A percentile compares a stretch with the other conserved stretches of the same genome.
Conservation (phyloP, 176 grass and related monocot species). For the Bothriochloa decipiens region DNA sequence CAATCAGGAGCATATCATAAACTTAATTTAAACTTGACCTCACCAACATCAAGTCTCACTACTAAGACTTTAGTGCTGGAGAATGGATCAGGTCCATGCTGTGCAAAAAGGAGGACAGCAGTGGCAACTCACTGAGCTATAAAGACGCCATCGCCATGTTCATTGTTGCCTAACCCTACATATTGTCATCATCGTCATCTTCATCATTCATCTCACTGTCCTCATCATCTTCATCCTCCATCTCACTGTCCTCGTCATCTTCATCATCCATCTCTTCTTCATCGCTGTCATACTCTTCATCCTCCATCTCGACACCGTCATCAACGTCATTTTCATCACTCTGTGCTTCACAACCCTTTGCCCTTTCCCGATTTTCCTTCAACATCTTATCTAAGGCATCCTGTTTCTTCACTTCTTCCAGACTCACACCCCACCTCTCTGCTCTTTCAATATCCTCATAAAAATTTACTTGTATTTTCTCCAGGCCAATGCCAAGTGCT, state of each 20-base stretch:
- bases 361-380: background rate
- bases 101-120: background rate
- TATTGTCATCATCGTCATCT: too few species aligned
- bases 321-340: background rate
- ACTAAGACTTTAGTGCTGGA: background rate
- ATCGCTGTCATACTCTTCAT: background rate
- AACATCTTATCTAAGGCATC: background rate
- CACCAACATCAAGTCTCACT: background rate
- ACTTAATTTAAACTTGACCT: background rate
- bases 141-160: background rate
- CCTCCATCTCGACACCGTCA: background rate
- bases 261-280: background rate
- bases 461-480: slow-evolving; percentile 4
- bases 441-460: background rate
- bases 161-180: too few species aligned
- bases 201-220: too few species aligned
- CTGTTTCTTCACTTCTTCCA: background rate
- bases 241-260: background rate
- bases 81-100: background rate
- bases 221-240: background rate
- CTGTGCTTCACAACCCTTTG: background rate
- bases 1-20: background rate
- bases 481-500: background rate
- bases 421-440: background rate
- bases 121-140: background rate